These are phyloP conservation scores for Tremella mesenterica DNA, from an alignment of 768 basidiomycete genomes.

Conservation along the genomic window DNA sequence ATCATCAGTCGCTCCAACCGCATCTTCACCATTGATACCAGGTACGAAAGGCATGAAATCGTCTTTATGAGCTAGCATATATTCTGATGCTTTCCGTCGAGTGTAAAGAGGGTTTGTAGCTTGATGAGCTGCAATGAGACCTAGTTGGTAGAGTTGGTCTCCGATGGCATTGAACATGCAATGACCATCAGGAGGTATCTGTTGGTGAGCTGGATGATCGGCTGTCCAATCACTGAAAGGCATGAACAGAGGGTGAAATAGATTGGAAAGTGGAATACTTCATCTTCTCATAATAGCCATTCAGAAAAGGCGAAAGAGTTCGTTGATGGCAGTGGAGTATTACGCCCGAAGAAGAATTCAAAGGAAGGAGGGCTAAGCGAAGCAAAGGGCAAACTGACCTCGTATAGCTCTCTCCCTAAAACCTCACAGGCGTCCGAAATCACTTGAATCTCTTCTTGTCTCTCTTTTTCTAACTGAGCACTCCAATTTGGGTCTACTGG, in stretches of 20 bases:
- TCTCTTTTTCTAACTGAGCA: constrained; percentile 39
- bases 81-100: constrained; percentile 65
- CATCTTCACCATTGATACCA: constrained; percentile 59
- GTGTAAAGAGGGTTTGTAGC: constrained; percentile 38
- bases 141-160: constrained; percentile 74
- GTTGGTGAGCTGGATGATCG: background rate
- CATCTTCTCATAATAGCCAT: too few relatives aligned
- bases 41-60: constrained; percentile 92
- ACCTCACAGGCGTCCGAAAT: constrained; percentile 35
- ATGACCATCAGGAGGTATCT: constrained; percentile 93
- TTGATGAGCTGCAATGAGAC: constrained; percentile 52
- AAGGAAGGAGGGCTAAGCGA: background rate
- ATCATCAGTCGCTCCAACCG: constrained; percentile 54
- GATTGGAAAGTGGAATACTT: too few relatives aligned
- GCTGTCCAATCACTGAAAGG: background rate
- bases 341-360: too few relatives aligned
- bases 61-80: constrained; percentile 71
- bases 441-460: constrained; percentile 39
- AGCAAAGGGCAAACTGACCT: constrained; percentile 25
- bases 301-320: too few relatives aligned
- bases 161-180: constrained; percentile 91
- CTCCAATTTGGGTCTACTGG: constrained; percentile 37
- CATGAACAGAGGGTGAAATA: too few relatives aligned
- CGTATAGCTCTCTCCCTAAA: constrained; percentile 37
- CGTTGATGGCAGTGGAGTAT: too few relatives aligned